These are phyloP conservation scores for Cichorium intybus DNA, from an alignment of 140 eudicot genomes.

Conservation along the genomic window DNA sequence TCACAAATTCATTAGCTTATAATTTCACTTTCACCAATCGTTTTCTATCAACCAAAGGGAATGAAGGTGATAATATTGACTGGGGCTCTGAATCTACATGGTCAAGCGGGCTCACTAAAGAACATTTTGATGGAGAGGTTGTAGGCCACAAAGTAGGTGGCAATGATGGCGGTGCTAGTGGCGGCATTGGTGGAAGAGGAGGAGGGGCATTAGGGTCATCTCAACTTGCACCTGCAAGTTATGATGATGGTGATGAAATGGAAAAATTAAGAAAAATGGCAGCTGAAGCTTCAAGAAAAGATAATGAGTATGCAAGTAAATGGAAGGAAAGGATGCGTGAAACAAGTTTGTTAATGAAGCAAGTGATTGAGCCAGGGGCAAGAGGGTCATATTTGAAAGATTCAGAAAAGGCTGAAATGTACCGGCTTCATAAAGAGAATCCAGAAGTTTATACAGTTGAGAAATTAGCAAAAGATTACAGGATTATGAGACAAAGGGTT, in stretches of 20 bases:
- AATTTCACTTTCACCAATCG: slow-evolving; percentile 18
- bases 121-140: slow-evolving; percentile 74
- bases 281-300: slow-evolving; percentile 35
- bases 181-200: slow-evolving; percentile 1
- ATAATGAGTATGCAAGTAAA: slow-evolving; percentile 38
- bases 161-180: neutral
- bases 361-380: slow-evolving; percentile 84
- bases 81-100: slow-evolving; percentile 66
- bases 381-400: slow-evolving; percentile 81
- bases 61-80: slow-evolving; percentile 38
- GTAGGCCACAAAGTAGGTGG: slow-evolving; percentile 41
- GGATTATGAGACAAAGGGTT: slow-evolving; percentile 92
- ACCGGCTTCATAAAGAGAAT: slow-evolving; percentile 74
- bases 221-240: slow-evolving; percentile 20
- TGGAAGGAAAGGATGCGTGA: slow-evolving; percentile 62
- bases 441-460: slow-evolving; percentile 84
- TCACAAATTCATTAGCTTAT: slow-evolving; percentile 14
- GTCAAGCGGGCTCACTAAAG: slow-evolving; percentile 79
- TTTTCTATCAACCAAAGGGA: slow-evolving; percentile 36
- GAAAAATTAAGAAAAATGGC: slow-evolving; percentile 27
- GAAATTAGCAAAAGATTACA: slow-evolving; percentile 71
- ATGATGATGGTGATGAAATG: slow-evolving; percentile 33
- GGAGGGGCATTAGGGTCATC: slow-evolving; percentile 12
- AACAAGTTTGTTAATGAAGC: slow-evolving; percentile 56
- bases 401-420: slow-evolving; percentile 86